Percentiles rank a stretch among this genome's conserved stretches.
phyloP scores from a whole-genome alignment of 345 rosid species.

The Stellera chamaejasme region DNA sequence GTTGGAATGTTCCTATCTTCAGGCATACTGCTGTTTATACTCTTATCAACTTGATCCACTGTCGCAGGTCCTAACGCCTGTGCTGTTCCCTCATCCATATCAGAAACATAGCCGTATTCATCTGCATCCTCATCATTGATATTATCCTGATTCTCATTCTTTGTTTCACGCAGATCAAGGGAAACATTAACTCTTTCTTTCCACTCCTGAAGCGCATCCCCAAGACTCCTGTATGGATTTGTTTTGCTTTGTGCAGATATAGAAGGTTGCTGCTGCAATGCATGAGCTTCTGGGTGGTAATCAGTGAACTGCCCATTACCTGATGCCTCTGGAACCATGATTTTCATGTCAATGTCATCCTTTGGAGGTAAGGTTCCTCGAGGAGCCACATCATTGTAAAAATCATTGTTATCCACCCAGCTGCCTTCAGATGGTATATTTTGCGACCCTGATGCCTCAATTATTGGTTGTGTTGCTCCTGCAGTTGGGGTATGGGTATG shows the following conservation, averaged over 20 bases:
- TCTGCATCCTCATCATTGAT: conserved; percentile 60
- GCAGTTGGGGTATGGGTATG: conserved; percentile 31
- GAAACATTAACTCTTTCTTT: conserved; percentile 78
- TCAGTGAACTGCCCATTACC: conserved; percentile 44
- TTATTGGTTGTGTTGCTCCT: conserved; percentile 46
- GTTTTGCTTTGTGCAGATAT: conserved; percentile 39
- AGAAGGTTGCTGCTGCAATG: conserved; percentile 37
- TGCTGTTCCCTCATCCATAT: conserved; percentile 63
- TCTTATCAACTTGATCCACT: conserved; percentile 63
- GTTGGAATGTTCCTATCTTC: conserved; percentile 38
- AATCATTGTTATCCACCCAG: conserved; percentile 29
- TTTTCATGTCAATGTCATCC: conserved; percentile 39
- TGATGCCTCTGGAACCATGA: conserved; percentile 37
- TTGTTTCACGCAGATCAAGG: conserved; percentile 47
- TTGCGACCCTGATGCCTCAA: conserved; percentile 32
- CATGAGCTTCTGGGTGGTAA: conserved; percentile 28
- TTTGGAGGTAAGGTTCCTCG: conserved; percentile 40
- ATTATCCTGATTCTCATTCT: conserved; percentile 40
- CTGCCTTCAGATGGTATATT: conserved; percentile 42
- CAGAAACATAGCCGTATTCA: conserved; percentile 74
- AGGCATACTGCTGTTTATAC: conserved; percentile 31
- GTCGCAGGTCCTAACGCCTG: conserved; percentile 90
- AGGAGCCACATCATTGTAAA: conserved; percentile 37
- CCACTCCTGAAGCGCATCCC: conserved; percentile 91
- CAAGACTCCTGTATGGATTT: conserved; percentile 75